Base-by-base conservation (phyloP, 2,329 filamentous ascomycete species). In the Calonectria naviculata region DNA sequence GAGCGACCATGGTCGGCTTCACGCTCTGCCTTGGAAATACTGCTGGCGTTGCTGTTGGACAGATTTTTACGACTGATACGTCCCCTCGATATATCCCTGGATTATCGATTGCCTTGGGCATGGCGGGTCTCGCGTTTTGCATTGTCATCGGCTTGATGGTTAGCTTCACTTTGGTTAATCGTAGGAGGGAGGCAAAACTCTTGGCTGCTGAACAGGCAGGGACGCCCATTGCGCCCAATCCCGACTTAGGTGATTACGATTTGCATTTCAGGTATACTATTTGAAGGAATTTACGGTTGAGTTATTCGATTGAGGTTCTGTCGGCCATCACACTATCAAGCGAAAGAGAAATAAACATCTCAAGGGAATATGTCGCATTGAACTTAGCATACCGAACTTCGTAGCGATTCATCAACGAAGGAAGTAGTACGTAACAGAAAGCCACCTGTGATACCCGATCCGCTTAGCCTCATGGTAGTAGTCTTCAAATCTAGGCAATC, bases 1-100 rank as follows among this genome's bases (percentile, higher is more conserved):
- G 86, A 36, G 85, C 86, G 0, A 82, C 85, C 0, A 85, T 83
- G 41, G 82, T 87, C 52, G 86, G 86, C 1, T 78, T 85, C 38
- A 84, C 85, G 41, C 84, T 86, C 64, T 85, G 85, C 0, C 80
- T 88, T 3, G 86, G 84, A 4, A 88, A 88, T 63, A 84, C 82
- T 10, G 85, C 85, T 0, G 86, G 86, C n/a, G 84, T 88, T 5
- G 85, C 86, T 5, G 85, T 85, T 0, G 86, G 85, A 0, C 86
- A 87, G 69, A 82, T 87, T 1, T 87, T 83, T 63, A 78, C 75
- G 12, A 68, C 77, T 56, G 17, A 75, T 26, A 68, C 76, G 65
- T 67, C 80, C 68, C 79, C 79, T 0, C 72, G 78, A 19, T 81
- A 80, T 61, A 78, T 78, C 31, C 67, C 56, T 13, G 79, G 79